These are phyloP conservation scores for Tulasnella calospora DNA, from an alignment of 768 basidiomycete species.

Conservation along the genomic window DNA sequence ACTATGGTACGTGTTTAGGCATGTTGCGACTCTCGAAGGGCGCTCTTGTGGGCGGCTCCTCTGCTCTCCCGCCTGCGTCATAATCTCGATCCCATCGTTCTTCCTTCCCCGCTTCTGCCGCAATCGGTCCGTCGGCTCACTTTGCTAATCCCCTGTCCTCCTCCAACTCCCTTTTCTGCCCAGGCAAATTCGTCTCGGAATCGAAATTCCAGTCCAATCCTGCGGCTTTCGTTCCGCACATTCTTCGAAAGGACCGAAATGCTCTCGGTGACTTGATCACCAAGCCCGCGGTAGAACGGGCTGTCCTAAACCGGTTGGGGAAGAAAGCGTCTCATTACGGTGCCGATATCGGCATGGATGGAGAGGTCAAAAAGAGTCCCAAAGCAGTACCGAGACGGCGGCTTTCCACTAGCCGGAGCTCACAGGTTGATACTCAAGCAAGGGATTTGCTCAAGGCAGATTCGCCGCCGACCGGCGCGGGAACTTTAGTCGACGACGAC, in stretches of 20 bases:
- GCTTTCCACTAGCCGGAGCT: not conserved
- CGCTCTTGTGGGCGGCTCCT: not conserved
- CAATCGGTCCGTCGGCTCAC: not conserved
- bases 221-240: conserved; percentile 86
- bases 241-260: conserved; percentile 66
- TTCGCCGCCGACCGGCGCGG: conserved; percentile 34
- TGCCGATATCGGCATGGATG: conserved; percentile 73
- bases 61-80: not conserved
- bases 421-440: conserved; percentile 4
- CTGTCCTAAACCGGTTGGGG: conserved; percentile 71
- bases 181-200: conserved; percentile 99
- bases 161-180: not conserved
- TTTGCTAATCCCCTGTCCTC: not conserved
- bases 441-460: conserved; percentile 24
- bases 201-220: conserved; percentile 90
- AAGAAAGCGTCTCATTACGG: conserved; percentile 78
- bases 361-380: conserved; percentile 41
- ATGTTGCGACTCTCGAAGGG: not conserved
- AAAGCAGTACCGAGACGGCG: not conserved
- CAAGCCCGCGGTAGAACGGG: conserved; percentile 93
- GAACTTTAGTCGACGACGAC: conserved; percentile 23
- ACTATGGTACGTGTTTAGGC: conserved; percentile 67
- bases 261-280: conserved; percentile 85
- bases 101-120: not conserved
- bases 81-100: conserved; percentile 15